phyloP scores from a whole-genome alignment of 2,329 filamentous ascomycete species.

The Macroventuria anomochaeta region DNA sequence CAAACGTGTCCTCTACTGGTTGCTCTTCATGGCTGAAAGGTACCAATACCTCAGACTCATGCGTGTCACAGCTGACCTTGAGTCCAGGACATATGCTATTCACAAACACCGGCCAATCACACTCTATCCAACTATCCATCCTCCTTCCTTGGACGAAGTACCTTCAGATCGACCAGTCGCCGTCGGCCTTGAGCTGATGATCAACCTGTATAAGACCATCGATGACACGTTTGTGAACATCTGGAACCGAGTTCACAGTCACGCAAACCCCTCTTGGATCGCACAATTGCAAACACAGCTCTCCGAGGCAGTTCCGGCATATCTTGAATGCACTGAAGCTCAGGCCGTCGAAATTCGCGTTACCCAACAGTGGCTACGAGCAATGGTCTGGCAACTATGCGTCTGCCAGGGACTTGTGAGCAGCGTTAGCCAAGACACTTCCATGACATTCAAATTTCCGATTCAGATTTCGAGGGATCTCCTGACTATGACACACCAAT shows the following conservation, averaged over 20 bases:
- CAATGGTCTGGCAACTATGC: constrained; percentile 75
- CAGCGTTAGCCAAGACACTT: constrained; percentile 62
- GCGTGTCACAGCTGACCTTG: constrained; percentile 1
- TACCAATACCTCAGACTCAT: constrained; percentile 31
- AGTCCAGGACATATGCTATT: constrained; percentile 65
- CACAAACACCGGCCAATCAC: constrained; percentile 69
- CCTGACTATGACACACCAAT: constrained; percentile 69
- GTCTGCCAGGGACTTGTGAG: constrained; percentile 70
- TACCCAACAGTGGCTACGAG: constrained; percentile 73
- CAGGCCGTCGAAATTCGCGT: constrained; percentile 73
- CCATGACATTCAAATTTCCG: constrained; percentile 68
- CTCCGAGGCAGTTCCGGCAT: constrained; percentile 60
- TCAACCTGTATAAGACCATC: constrained; percentile 67
- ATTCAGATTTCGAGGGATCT: constrained; percentile 68
- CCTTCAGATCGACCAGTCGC: constrained; percentile 62
- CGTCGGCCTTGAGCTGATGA: constrained; percentile 65
- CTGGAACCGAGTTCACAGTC: constrained; percentile 65
- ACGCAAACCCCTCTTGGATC: constrained; percentile 56
- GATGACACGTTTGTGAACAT: constrained; percentile 68
- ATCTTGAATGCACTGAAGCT: constrained; percentile 66
- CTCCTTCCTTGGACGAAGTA: constrained; percentile 58
- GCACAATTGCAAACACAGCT: constrained; percentile 59
- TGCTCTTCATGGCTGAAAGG: constrained; percentile 68
- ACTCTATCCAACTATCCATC: constrained; percentile 64
- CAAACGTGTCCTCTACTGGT: constrained; percentile 66